Evolutionary conservation across 2,329 filamentous ascomycete genomes (phyloP).

Genomic region (Microcyclosporella mali): DNA sequence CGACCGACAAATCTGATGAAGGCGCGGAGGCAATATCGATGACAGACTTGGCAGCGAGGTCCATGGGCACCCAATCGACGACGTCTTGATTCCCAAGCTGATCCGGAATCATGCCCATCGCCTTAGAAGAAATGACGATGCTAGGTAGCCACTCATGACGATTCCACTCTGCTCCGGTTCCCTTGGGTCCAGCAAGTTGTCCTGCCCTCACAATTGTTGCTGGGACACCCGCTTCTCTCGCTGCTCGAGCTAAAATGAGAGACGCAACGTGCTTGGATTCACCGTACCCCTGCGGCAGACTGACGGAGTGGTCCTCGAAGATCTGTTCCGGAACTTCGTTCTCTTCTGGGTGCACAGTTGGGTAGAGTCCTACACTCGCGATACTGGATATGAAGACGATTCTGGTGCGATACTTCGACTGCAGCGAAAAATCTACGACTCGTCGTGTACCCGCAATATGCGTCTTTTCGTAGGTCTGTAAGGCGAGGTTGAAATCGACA

Average conservation of each 20-base stretch:
- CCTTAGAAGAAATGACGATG: constrained; percentile 36
- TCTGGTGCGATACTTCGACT: constrained; percentile 21
- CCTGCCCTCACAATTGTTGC: constrained; percentile 23
- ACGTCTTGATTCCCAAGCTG: constrained; percentile 30
- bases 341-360: constrained; percentile 6
- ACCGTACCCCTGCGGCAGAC: constrained; percentile 34
- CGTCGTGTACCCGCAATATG: constrained; percentile 28
- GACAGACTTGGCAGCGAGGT: constrained; percentile 32
- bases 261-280: constrained; percentile 35
- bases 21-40: constrained; percentile 16
- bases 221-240: constrained; percentile 21
- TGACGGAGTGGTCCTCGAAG: constrained; percentile 23
- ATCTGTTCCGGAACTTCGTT: constrained; percentile 29
- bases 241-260: constrained; percentile 28
- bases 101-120: constrained; percentile 35
- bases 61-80: constrained; percentile 44
- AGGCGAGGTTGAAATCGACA: constrained; percentile 34
- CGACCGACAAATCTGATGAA: constrained; percentile 15
- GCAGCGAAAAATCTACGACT: constrained; percentile 24
- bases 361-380: constrained; percentile 30
- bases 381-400: constrained; percentile 38
- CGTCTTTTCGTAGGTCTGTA: constrained; percentile 29
- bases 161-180: constrained; percentile 31
- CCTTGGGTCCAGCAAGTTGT: constrained; percentile 24
- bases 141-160: constrained; percentile 39